Conservation (phyloP, 257 asterid species). For the Oldenlandia corymbosa region DNA sequence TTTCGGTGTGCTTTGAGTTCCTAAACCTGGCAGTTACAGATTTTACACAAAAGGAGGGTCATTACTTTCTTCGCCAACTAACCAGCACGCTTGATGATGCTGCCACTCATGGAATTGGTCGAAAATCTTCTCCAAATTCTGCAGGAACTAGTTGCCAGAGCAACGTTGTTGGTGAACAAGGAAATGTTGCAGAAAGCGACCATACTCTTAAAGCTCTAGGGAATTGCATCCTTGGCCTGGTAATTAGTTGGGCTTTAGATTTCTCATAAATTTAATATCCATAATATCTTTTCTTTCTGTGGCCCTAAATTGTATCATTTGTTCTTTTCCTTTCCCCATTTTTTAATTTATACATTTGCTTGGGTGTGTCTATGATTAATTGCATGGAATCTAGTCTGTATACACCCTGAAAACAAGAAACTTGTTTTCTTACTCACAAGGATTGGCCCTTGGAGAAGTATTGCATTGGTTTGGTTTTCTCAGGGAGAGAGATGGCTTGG, state of each 20-base stretch:
- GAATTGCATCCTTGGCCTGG: conserved; percentile 73
- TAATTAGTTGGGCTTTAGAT: conserved; percentile 29
- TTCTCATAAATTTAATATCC: conserved; percentile 7
- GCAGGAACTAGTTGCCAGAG: conserved; percentile 28
- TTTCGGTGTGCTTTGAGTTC: conserved; percentile 73
- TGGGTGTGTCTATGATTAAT: not conserved
- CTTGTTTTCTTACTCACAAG: not conserved
- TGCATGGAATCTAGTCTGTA: not conserved
- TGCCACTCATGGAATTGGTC: conserved; percentile 27
- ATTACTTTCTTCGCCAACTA: conserved; percentile 63
- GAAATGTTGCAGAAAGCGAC: conserved; percentile 31
- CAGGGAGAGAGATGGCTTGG: not conserved
- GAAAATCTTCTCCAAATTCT: conserved; percentile 25
- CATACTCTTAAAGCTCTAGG: conserved; percentile 25
- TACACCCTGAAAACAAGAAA: not conserved
- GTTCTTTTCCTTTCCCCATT: not conserved
- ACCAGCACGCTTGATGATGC: conserved; percentile 43
- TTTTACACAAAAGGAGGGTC: conserved; percentile 46
- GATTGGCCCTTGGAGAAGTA: not conserved
- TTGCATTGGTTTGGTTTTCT: not conserved
- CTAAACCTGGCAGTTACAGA: conserved; percentile 43
- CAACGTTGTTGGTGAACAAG: conserved; percentile 27
- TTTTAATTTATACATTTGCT: not conserved
- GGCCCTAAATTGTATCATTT: not conserved
- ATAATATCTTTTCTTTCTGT: conserved; percentile 10